Conservation (phyloP, 2,329 filamentous ascomycete species). For the Fusarium sp. region DNA sequence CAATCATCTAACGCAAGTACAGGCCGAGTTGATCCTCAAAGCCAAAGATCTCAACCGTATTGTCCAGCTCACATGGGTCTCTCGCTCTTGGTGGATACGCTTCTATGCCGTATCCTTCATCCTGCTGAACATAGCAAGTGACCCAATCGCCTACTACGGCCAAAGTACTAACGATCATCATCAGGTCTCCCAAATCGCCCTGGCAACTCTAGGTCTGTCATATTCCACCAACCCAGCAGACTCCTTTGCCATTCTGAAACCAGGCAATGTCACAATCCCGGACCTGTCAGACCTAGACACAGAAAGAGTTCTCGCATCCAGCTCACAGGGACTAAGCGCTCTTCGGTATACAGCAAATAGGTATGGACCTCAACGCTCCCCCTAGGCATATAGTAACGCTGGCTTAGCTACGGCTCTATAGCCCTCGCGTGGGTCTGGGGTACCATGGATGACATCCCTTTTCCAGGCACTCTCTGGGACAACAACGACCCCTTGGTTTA, state of each 20-base stretch:
- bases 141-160: background rate
- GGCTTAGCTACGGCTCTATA: slow-evolving; percentile 53
- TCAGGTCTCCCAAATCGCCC: slow-evolving; percentile 56
- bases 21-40: slow-evolving; percentile 37
- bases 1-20: background rate
- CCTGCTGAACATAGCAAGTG: slow-evolving; percentile 24
- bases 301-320: slow-evolving; percentile 42
- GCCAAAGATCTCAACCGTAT: slow-evolving; percentile 39
- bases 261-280: slow-evolving; percentile 52
- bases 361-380: slow-evolving; percentile 25
- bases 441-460: slow-evolving; percentile 37
- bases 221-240: slow-evolving; percentile 57
- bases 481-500: slow-evolving; percentile 49
- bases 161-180: background rate
- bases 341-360: slow-evolving; percentile 58
- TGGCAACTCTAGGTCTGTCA: slow-evolving; percentile 57
- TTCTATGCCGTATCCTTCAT: slow-evolving; percentile 33
- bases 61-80: slow-evolving; percentile 28
- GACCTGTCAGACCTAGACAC: slow-evolving; percentile 52
- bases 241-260: slow-evolving; percentile 45
- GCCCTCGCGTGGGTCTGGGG: slow-evolving; percentile 47
- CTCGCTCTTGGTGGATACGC: slow-evolving; percentile 28
- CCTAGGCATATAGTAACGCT: background rate
- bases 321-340: slow-evolving; percentile 43
- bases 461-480: slow-evolving; percentile 47